Conservation (phyloP, 2,329 filamentous ascomycete genomes). For the Cordyceps cateniannulata region DNA sequence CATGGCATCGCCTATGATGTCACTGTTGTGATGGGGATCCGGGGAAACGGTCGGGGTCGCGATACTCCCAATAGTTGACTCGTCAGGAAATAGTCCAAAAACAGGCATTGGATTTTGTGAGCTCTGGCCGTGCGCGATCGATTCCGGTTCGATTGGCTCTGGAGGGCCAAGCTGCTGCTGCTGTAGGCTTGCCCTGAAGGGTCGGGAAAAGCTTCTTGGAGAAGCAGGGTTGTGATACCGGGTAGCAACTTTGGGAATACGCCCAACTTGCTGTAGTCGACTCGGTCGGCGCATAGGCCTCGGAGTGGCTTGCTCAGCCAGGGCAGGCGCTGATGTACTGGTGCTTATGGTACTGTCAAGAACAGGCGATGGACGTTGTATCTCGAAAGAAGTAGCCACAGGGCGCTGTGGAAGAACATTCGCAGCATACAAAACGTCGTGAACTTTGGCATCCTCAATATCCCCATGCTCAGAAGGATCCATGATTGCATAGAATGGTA, state of each 20-base stretch:
- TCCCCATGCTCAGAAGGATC: constrained; percentile 52
- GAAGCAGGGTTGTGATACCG: constrained; percentile 60
- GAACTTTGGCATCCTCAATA: constrained; percentile 31
- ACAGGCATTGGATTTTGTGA: constrained; percentile 34
- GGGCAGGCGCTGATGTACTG: not conserved
- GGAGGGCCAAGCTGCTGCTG: constrained; percentile 28
- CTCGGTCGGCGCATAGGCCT: constrained; percentile 31
- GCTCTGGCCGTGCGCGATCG: constrained; percentile 43
- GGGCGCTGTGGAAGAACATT: constrained; percentile 1
- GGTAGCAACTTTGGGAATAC: constrained; percentile 77
- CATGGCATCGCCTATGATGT: not conserved
- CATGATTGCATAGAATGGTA: constrained; percentile 57
- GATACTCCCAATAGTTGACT: constrained; percentile 26
- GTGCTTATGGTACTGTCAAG: not conserved
- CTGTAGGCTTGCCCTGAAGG: constrained; percentile 56
- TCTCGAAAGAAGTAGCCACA: constrained; percentile 9
- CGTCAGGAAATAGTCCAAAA: constrained; percentile 31
- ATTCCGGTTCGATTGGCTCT: constrained; percentile 26
- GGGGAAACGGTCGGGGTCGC: constrained; percentile 23
- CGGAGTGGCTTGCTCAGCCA: not conserved
- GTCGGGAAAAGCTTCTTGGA: constrained; percentile 77
- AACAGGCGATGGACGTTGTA: not conserved
- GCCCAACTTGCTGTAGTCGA: constrained; percentile 72
- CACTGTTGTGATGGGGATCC: not conserved
- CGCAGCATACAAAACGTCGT: constrained; percentile 45